phyloP scores from a whole-genome alignment of 2,329 filamentous ascomycete species.

The Neofusicoccum sp. region DNA sequence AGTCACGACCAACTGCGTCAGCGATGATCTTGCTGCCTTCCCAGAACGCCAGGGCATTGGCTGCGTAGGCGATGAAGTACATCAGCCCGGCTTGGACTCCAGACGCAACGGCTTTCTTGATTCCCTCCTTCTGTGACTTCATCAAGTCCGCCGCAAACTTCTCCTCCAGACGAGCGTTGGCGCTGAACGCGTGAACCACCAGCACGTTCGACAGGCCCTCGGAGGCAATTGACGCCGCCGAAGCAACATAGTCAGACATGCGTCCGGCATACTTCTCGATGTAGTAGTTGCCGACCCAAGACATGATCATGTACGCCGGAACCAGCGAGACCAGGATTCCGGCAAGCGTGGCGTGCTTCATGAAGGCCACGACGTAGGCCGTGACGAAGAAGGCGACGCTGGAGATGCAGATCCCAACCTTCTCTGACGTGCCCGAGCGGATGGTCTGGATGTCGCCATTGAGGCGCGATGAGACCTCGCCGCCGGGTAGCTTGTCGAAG shows the following conservation, averaged over 20 bases:
- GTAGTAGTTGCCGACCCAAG: constrained; percentile 58
- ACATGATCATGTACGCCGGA: constrained; percentile 65
- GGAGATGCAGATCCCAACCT: constrained; percentile 66
- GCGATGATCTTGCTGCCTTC: constrained; percentile 62
- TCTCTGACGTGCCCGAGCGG: constrained; percentile 69
- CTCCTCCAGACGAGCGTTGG: constrained; percentile 59
- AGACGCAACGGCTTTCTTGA: constrained; percentile 60
- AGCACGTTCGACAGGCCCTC: constrained; percentile 63
- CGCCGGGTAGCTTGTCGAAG: constrained; percentile 65
- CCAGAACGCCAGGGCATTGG: constrained; percentile 70
- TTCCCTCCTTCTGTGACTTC: constrained; percentile 54
- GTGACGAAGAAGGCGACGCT: constrained; percentile 68
- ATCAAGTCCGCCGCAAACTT: constrained; percentile 60
- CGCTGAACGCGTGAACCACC: constrained; percentile 66
- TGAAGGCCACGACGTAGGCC: constrained; percentile 68
- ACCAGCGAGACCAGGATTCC: constrained; percentile 66
- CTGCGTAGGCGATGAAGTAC: constrained; percentile 69
- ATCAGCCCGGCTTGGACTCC: constrained; percentile 63
- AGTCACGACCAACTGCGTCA: constrained; percentile 39
- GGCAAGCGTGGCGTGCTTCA: constrained; percentile 64
- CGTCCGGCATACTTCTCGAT: constrained; percentile 54
- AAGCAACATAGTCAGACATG: constrained; percentile 57
- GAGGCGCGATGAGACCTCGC: constrained; percentile 65
- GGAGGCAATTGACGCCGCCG: constrained; percentile 64
- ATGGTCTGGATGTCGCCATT: constrained; percentile 68